phyloP scores from a whole-genome alignment of 352 stramenopile genomes.

The Phytophthora palmivora region DNA sequence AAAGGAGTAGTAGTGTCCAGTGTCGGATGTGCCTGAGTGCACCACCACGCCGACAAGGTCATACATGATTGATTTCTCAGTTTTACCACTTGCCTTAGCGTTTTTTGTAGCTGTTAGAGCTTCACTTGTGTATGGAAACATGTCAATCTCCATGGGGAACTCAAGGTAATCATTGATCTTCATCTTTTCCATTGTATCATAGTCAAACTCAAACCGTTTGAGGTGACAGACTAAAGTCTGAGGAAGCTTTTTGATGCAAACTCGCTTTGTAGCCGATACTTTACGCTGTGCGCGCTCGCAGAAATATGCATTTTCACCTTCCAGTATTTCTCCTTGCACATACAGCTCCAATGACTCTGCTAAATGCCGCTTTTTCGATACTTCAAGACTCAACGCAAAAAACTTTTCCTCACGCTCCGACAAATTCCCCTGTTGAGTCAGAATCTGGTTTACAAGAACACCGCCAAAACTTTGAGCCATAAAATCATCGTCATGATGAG shows the following conservation, averaged over 20 bases:
- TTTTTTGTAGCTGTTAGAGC: conserved; percentile 34
- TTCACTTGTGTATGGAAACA: conserved; percentile 90
- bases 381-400: conserved; percentile 82
- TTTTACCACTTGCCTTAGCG: not conserved
- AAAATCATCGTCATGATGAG: conserved; percentile 34
- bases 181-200: conserved; percentile 88
- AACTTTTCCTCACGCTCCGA: conserved; percentile 89
- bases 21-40: conserved; percentile 92
- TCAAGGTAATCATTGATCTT: conserved; percentile 90
- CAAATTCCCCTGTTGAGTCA: conserved; percentile 77
- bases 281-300: conserved; percentile 75
- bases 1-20: conserved; percentile 96
- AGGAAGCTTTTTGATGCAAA: conserved; percentile 83
- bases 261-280: conserved; percentile 82
- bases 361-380: conserved; percentile 75
- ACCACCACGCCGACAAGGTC: conserved; percentile 93
- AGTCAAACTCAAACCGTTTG: conserved; percentile 92
- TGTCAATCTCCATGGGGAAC: conserved; percentile 89
- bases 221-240: conserved; percentile 85
- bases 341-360: conserved; percentile 71
- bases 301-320: conserved; percentile 84
- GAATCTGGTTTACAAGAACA: conserved; percentile 84
- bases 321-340: conserved; percentile 75
- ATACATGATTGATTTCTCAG: conserved; percentile 61
- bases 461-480: conserved; percentile 76